These are phyloP conservation scores for Yarrowia sp. DNA, from an alignment of 805 yeast genomes.

Conservation along the genomic window DNA sequence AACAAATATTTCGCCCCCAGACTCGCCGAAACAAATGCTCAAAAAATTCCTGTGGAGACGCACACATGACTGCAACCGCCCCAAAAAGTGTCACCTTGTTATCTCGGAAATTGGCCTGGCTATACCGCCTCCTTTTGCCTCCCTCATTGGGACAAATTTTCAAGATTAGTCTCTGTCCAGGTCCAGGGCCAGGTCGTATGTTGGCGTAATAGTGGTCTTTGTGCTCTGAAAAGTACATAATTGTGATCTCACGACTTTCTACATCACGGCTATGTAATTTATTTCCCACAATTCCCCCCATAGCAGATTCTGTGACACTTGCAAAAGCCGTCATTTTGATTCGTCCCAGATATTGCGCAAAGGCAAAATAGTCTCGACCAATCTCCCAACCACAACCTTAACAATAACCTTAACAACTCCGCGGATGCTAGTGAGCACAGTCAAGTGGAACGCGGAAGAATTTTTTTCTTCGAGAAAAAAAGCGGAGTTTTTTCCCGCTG, in stretches of 20 bases:
- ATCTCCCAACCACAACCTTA: slow-evolving; percentile 11
- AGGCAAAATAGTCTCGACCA: neutral
- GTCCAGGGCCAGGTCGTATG: too few species aligned
- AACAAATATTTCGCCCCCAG: neutral
- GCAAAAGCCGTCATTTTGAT: neutral
- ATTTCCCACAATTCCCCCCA: neutral
- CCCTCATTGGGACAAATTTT: neutral
- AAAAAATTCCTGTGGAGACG: neutral
- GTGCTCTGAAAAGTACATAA: neutral
- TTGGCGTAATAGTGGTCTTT: neutral
- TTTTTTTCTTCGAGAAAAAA: neutral
- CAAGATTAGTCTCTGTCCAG: neutral
- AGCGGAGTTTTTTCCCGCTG: neutral
- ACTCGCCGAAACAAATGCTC: neutral
- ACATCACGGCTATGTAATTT: neutral
- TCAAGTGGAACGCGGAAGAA: neutral
- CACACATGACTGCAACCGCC: neutral
- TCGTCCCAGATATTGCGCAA: slow-evolving; percentile 17
- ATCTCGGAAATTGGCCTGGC: neutral
- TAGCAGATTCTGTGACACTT: too few species aligned
- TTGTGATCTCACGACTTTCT: neutral
- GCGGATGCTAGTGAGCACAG: neutral
- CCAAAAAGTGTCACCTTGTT: neutral
- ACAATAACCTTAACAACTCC: neutral
- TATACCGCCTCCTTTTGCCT: neutral